These are phyloP conservation scores for Pseudisothecium myosuroides DNA, from an alignment of 225 moss, liverwort and hornwort species.

Conservation along the genomic window DNA sequence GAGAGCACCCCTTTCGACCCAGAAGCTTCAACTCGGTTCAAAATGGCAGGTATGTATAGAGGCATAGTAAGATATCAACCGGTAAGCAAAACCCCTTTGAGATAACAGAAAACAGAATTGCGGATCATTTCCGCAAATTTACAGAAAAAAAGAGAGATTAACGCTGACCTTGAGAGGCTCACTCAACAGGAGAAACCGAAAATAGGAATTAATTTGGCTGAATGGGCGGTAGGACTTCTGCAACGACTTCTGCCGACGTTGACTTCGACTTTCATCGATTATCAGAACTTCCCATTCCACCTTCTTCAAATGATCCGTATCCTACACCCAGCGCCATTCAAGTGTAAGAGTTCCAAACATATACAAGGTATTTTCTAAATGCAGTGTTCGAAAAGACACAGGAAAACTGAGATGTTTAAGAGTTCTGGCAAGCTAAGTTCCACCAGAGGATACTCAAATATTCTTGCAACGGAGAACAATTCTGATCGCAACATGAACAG, in stretches of 20 bases:
- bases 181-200: constrained; percentile 58
- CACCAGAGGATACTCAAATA: background rate
- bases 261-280: constrained; percentile 68
- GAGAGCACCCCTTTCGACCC: background rate
- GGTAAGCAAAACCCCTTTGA: background rate
- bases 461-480: background rate
- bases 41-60: background rate
- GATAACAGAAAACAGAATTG: background rate
- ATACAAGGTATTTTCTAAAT: background rate
- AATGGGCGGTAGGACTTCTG: constrained; percentile 54
- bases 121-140: background rate
- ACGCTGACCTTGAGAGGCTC: constrained; percentile 68
- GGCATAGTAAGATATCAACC: background rate
- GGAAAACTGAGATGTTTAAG: background rate
- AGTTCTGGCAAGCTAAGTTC: background rate
- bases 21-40: background rate
- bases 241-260: constrained; percentile 47
- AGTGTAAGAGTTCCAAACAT: background rate
- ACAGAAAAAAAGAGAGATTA: background rate
- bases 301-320: constrained; percentile 54
- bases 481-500: background rate
- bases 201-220: constrained; percentile 47
- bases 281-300: constrained; percentile 74
- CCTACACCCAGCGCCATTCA: constrained; percentile 26
- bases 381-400: background rate